A percentile compares a stretch with the other conserved stretches of the same genome.
Evolutionary conservation across 306 rosid genomes (phyloP).

Genomic region (Acacia crassicarpa): DNA sequence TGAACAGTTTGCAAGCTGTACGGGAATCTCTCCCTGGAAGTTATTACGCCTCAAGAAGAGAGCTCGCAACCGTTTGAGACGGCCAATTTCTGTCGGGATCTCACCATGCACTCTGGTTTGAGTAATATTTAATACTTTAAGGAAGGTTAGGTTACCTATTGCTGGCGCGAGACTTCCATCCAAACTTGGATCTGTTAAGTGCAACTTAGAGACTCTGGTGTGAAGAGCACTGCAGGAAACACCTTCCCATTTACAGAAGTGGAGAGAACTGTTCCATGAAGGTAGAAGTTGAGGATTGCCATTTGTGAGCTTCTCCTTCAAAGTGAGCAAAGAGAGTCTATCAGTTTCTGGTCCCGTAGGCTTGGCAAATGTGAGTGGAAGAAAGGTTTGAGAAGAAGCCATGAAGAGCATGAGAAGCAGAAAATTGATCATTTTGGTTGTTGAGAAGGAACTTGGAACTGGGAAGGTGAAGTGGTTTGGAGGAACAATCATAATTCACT

Average conservation of each 20-base stretch:
- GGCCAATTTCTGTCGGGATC: constrained; percentile 3
- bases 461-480: neutral
- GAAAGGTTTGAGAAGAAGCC: neutral
- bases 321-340: constrained; percentile 19
- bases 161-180: constrained; percentile 30
- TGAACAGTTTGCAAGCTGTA: constrained; percentile 21
- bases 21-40: constrained; percentile 16
- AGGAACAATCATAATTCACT: neutral
- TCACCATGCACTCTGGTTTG: neutral
- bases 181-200: constrained; percentile 1
- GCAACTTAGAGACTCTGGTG: constrained; percentile 25
- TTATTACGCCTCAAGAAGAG: neutral
- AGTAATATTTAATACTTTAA: neutral
- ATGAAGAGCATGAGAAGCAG: neutral
- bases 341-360: constrained; percentile 23
- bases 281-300: constrained; percentile 19
- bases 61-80: neutral
- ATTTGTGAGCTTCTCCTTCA: constrained; percentile 31
- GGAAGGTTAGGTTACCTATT: constrained; percentile 34
- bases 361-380: neutral
- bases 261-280: constrained; percentile 41
- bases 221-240: constrained; percentile 26
- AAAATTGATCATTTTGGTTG: neutral
- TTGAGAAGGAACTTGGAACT: neutral
- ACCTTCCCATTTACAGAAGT: constrained; percentile 29